Base-by-base conservation (phyloP, 2,329 filamentous ascomycete species). In the Penicillium sp. region DNA sequence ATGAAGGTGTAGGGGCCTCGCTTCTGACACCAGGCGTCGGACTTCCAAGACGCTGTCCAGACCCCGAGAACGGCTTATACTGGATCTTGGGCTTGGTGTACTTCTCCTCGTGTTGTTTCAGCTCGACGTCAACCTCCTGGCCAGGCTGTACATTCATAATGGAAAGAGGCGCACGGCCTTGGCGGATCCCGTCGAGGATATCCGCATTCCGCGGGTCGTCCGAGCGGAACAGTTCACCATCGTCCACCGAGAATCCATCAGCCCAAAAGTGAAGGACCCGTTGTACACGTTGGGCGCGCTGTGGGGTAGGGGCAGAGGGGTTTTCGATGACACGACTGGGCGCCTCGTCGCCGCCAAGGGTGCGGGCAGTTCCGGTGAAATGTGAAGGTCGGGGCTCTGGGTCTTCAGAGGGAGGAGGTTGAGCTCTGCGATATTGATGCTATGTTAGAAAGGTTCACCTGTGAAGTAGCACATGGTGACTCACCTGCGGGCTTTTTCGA, bases 191-290 rank as follows among this genome's bases (percentile, higher is more conserved):
- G 38, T 83, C 79, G 32, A 88, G 76, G 24, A 85, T 84, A 50
- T 79, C 78, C 18, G 82, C 81, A 62, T 87, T 88, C 1, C 78
- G 78, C 1, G 84, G 83, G 63, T 87, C 84, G 58, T 86, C 83
- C 56, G 83, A 83, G 60, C 83, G 79, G 72, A 81, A 85, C 32
- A 88, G 78, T 31, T 83, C 79, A 5, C 85, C 85, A 56, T 88
- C 85, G 61, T 87, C 85, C 36, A 88, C 82, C 3, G 83, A 86
- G 65, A 87, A 87, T 21, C 85, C 85, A 66, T 88, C 83, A 5
- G 79, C 75, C 85, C 85, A 88, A 59, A 88, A 81, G 63, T 88
- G 83, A 40, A 88, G 78, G 22, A 79, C 82, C 51, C 85, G 78
- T 38, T 79, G 79, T 22, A 85, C 83, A 24, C 81, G 80, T 54